phyloP scores from a whole-genome alignment of 495 filamentous ascomycete genomes.

The Cairneyella variabilis region DNA sequence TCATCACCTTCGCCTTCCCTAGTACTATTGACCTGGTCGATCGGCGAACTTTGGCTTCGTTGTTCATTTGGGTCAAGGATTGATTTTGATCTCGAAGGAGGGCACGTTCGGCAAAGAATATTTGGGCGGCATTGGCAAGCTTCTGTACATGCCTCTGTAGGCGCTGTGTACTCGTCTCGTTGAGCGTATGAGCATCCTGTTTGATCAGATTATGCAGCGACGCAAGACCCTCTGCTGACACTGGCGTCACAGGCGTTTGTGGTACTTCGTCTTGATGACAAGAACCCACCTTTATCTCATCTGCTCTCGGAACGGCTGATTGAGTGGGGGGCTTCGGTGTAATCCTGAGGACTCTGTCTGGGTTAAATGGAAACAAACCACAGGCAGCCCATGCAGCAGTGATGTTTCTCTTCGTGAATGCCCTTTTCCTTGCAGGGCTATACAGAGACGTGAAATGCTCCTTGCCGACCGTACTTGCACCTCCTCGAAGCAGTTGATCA shows the following conservation, averaged over 20 bases:
- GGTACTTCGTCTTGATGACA: background rate
- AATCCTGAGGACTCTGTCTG: background rate
- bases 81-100: background rate
- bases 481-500: too few species aligned
- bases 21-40: background rate
- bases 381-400: too few species aligned
- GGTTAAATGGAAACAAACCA: too few species aligned
- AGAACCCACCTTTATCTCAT: background rate
- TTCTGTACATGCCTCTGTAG: background rate
- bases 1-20: background rate
- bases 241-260: too few species aligned
- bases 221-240: background rate
- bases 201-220: too few species aligned
- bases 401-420: too few species aligned
- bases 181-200: background rate
- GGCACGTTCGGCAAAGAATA: background rate
- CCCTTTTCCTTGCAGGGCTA: too few species aligned
- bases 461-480: too few species aligned
- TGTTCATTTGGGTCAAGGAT: background rate
- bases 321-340: background rate
- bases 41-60: background rate
- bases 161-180: background rate
- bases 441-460: too few species aligned
- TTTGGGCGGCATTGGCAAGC: too few species aligned
- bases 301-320: background rate